Evolutionary conservation across 2,329 filamentous ascomycete genomes (phyloP).

Genomic region (Xylaria arbuscula): DNA sequence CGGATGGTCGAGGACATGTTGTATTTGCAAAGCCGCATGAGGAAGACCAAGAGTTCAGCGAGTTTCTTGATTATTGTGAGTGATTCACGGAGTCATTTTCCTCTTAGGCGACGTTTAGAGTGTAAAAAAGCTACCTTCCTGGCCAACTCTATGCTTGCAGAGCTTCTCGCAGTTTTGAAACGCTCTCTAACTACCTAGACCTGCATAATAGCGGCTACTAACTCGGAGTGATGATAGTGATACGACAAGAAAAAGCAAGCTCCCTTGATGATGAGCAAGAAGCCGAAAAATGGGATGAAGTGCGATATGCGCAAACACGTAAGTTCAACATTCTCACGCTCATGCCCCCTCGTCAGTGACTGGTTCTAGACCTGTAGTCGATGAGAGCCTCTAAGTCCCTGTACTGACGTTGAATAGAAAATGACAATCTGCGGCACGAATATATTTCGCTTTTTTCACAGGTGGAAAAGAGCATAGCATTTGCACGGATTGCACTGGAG

Average conservation of each 20-base stretch:
- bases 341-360: background rate
- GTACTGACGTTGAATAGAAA: conserved; percentile 63
- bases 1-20: conserved; percentile 47
- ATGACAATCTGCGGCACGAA: conserved; percentile 82
- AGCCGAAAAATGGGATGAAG: conserved; percentile 54
- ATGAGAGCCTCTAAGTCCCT: conserved; percentile 2
- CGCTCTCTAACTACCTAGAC: background rate
- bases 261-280: conserved; percentile 37
- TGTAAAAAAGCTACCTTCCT: background rate
- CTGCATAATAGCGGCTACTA: background rate
- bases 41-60: conserved; percentile 68
- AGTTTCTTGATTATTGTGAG: conserved; percentile 66
- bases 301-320: conserved; percentile 82
- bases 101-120: background rate
- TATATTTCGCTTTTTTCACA: conserved; percentile 72
- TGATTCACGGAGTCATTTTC: background rate
- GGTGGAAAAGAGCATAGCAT: conserved; percentile 73
- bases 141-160: background rate
- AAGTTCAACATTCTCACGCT: conserved; percentile 45
- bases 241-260: conserved; percentile 62
- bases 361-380: background rate
- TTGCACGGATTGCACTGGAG: conserved; percentile 75
- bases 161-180: conserved; percentile 1
- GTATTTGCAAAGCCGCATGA: conserved; percentile 80
- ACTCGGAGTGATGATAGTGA: conserved; percentile 52